These are phyloP conservation scores for Schizonepeta tenuifolia DNA, from an alignment of 257 asterid species.

Conservation along the genomic window DNA sequence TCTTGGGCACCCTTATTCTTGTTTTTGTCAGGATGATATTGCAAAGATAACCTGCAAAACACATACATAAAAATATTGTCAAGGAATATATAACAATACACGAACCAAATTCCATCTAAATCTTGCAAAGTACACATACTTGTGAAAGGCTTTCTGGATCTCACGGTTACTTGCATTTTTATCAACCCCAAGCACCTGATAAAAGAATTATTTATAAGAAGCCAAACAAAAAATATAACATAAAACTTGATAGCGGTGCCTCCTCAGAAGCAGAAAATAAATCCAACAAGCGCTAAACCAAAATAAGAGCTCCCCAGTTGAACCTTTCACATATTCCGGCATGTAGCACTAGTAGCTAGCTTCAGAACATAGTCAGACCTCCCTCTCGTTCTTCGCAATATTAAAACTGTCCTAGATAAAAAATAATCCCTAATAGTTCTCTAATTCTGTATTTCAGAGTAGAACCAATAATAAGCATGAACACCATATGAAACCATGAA, in stretches of 20 bases:
- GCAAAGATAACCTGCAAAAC: conserved; percentile 73
- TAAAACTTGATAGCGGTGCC: background rate
- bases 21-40: conserved; percentile 98
- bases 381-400: background rate
- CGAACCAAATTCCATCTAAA: background rate
- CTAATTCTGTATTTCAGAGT: background rate
- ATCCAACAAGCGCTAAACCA: conserved; percentile 1
- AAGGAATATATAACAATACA: conserved; percentile 3
- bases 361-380: background rate
- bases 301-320: background rate
- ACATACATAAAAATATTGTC: conserved; percentile 22
- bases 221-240: background rate
- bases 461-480: conserved; percentile 1
- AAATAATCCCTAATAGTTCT: background rate
- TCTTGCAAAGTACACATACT: conserved; percentile 49
- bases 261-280: background rate
- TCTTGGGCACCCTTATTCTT: conserved; percentile 89
- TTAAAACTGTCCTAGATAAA: background rate
- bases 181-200: conserved; percentile 92
- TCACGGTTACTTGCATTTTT: conserved; percentile 79
- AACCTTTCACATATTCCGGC: background rate
- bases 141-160: conserved; percentile 96
- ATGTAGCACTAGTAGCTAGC: conserved; percentile 3
- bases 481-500: background rate
- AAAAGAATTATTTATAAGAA: conserved; percentile 20